These are phyloP conservation scores for Neurospora discreta DNA, from an alignment of 495 filamentous ascomycete species.

Conservation along the genomic window DNA sequence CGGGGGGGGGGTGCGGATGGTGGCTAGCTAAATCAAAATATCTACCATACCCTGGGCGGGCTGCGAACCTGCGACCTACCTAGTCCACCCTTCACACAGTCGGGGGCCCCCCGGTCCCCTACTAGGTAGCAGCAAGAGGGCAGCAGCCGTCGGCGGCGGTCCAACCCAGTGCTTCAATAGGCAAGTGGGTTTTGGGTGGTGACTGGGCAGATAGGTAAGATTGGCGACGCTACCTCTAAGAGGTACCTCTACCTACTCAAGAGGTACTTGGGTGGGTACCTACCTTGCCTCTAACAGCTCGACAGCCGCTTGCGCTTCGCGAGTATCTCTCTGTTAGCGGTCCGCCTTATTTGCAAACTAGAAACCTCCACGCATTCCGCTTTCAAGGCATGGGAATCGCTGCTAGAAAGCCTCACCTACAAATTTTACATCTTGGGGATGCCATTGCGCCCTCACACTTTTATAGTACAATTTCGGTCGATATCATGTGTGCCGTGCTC, in stretches of 20 bases:
- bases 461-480: background rate
- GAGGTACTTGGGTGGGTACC: too few relatives aligned
- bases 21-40: slow-evolving; percentile 18
- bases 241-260: too few relatives aligned
- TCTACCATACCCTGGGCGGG: background rate
- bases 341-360: background rate
- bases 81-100: slow-evolving; percentile 1
- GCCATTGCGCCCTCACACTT: background rate
- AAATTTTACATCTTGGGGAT: background rate
- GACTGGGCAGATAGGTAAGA: background rate
- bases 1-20: background rate
- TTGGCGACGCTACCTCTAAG: background rate
- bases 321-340: background rate
- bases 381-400: background rate
- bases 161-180: background rate
- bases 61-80: slow-evolving; percentile 5
- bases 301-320: background rate
- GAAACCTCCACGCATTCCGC: background rate
- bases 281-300: background rate
- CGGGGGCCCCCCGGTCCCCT: background rate
- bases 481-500: background rate
- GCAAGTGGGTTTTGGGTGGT: background rate
- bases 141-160: background rate
- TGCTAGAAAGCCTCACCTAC: background rate
- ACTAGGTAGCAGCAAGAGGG: background rate